Evolutionary conservation across 257 asterid species (phyloP), one percentile per base, ranked within the genome.

Genomic region (Solanum gandarillasii): DNA sequence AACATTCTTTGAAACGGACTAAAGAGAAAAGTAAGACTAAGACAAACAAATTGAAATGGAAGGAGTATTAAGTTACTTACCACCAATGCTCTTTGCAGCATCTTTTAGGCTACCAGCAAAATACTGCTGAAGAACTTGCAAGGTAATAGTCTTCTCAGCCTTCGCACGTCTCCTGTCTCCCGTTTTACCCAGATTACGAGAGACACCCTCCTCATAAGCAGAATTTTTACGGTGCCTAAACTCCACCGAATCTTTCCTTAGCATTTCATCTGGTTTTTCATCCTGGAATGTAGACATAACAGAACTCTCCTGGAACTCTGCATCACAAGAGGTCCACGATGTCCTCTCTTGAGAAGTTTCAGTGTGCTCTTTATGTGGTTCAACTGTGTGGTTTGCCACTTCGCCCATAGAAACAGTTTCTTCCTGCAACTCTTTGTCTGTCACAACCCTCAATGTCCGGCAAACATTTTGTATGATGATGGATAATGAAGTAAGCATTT

Each of bases 21-120:
- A 27, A 67, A 67, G 25, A 67, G 73, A 12, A 5, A 2, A 67
- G 34, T 67, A 67, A 25, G 73, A 25, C 10, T 2, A 67, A 67
- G 73, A 12, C 73, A 25, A 67, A 67, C 34, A 67, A 67, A 67
- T 67, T 67, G 5, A 67, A 67, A 25, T 12, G 18, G 20, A 11
- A 29, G 20, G 73, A 12, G 34, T 25, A 81, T 16, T 79, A 79
- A 20, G 18, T 62, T 58, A 65, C 98, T 92, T 90, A 94, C 98
- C 99, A 74, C 99, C 97, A 88, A 95, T 95, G 91, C 92, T 94
- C 90, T 65, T 94, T 65, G 99, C 99, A 86, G 99, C 99, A 88
- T 97, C 99, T 91, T 95, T 95, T 55, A 97, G 94, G 92, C 98
- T 97, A 81, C 98, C 98, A 18, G 99, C 94, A 88, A 97, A 97